A percentile compares a stretch with the other conserved stretches of the same genome.
Evolutionary conservation across 1,284 basidiomycete genomes (phyloP).

Genomic region (Uromyces viciae-fabae): DNA sequence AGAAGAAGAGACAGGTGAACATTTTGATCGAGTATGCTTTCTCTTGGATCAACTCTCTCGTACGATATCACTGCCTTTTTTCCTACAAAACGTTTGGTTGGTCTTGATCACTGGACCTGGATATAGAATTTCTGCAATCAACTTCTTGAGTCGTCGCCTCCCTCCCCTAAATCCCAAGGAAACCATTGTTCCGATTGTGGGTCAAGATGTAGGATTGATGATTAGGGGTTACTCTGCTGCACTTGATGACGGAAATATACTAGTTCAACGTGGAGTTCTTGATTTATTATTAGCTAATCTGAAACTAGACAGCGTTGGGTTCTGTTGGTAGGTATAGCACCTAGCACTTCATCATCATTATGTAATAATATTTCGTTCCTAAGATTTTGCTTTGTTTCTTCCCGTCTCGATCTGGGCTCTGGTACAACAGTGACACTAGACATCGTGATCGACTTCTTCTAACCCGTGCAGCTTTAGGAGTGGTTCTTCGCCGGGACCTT

Average conservation of each 20-base stretch:
- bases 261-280: slow-evolving; percentile 75
- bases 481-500: slow-evolving; percentile 85
- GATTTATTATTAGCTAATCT: slow-evolving; percentile 75
- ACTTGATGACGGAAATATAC: slow-evolving; percentile 80
- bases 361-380: not conserved
- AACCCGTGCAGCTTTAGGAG: slow-evolving; percentile 54
- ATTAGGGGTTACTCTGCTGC: slow-evolving; percentile 83
- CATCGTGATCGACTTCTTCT: slow-evolving; percentile 50
- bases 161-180: slow-evolving; percentile 55
- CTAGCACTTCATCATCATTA: slow-evolving; percentile 51
- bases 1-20: slow-evolving; percentile 93
- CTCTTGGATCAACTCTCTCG: slow-evolving; percentile 77
- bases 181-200: slow-evolving; percentile 73
- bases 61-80: slow-evolving; percentile 77
- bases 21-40: slow-evolving; percentile 85
- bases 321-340: slow-evolving; percentile 60
- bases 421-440: slow-evolving; percentile 46
- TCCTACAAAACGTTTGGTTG: slow-evolving; percentile 92
- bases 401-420: not conserved
- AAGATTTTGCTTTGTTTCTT: not conserved
- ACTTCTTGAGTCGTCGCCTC: slow-evolving; percentile 75
- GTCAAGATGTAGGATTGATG: slow-evolving; percentile 82
- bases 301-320: slow-evolving; percentile 67
- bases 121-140: slow-evolving; percentile 78
- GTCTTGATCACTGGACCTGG: slow-evolving; percentile 84